Conservation (phyloP, 805 yeast species). For the Yamadazyma kitorensis region DNA sequence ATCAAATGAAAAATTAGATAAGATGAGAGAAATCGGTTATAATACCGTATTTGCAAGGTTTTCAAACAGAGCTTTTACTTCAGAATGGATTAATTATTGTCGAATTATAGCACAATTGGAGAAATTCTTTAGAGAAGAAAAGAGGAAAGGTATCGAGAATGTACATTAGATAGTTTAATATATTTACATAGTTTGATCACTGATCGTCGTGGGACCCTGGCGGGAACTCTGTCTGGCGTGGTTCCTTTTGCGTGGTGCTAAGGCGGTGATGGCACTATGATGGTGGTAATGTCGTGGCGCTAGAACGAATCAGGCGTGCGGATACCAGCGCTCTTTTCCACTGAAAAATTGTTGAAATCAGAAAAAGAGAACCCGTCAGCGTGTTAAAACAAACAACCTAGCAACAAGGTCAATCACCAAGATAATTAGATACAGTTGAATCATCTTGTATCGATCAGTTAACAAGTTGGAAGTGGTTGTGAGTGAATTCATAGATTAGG, state of each 20-base stretch:
- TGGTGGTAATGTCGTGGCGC: constrained; percentile 4
- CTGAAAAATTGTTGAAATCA: background rate
- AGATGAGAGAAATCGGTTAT: constrained; percentile 46
- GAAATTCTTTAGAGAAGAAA: constrained; percentile 22
- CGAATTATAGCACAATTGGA: constrained; percentile 9
- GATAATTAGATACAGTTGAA: no score
- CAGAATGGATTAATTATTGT: constrained; percentile 45
- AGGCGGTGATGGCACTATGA: no score
- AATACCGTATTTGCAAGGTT: constrained; percentile 51
- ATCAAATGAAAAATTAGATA: constrained; percentile 29
- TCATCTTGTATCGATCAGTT: no score
- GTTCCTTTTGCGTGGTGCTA: no score
- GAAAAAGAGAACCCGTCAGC: constrained; percentile 4
- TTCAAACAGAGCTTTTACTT: constrained; percentile 57
- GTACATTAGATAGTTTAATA: constrained; percentile 7
- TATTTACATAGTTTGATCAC: background rate
- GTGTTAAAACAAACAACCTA: constrained; percentile 8
- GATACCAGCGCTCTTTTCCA: background rate
- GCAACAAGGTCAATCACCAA: no score
- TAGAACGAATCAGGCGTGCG: constrained; percentile 2
- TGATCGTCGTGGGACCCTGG: background rate
- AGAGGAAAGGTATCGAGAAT: constrained; percentile 22
- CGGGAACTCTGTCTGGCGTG: no score
- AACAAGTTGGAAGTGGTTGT: no score
- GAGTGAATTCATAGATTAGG: no score